Evolutionary conservation across 768 basidiomycete species (phyloP), one percentile per base, ranked within the genome.

Genomic region (Strobilomyces echinocephalus): DNA sequence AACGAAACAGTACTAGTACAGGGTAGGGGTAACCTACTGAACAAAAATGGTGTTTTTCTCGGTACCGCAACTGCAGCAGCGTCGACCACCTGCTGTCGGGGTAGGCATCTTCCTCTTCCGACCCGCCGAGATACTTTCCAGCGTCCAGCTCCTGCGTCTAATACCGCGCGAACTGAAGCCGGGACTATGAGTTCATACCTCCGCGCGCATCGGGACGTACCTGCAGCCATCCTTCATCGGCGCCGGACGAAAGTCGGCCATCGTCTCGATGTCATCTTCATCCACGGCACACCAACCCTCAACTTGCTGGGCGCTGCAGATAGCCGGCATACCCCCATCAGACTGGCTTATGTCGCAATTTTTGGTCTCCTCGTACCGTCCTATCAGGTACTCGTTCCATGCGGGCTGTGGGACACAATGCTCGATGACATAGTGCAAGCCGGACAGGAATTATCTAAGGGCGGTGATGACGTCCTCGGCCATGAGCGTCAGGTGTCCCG

Each of bases 391-490:
- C 35, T 87, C 81, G 52, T 92, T 86, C 97, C 97, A 99, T 43
- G 84, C 82, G 3, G 81, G 76, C 45, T 87, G 83, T 4, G 90
- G 89, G 30, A 87, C 86, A 55, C 81, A 84, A 45, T 76, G 74
- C 42, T 80, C 76, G 54, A 97, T 80, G 52, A 76, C 72, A 1
- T 77, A 74, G 24, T 83, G 79, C 21, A 97, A 76, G 30, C 94
- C 91, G 15, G 80, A 76, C 0, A 95, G 92, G 72, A 91, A 94
- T 49, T 89, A 85, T 20, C 91, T 86, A 54, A 98, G 79, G 9
- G 95, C 89, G 52, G 84, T 83, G 66, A 97, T 86, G 18, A 97
- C 85, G 63, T 98, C 95, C 69, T 97, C 97, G 0, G 94, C 87
- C 61, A 99, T 92, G 59, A 97, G 83, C 12, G 88, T 90, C 15